Evolutionary conservation across 352 stramenopile species (phyloP), one percentile per base, ranked within the genome.

Genomic region (Blastocystis sp.): DNA sequence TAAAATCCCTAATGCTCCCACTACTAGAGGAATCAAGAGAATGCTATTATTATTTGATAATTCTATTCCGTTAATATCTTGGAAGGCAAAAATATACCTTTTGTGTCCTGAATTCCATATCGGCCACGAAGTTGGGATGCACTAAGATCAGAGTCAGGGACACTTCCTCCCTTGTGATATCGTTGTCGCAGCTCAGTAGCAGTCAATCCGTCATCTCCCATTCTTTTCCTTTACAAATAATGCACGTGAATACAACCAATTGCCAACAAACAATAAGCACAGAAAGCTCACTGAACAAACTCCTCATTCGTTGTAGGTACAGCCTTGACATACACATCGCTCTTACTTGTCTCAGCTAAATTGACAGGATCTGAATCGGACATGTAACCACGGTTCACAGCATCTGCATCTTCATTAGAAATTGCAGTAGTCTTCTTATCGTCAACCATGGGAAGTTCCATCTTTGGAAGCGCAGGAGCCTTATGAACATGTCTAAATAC

Each of bases 401-500:
- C 68, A 22, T 30, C 73, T 19, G 68, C 73, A 44, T 84, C 53
- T 35, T 33, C 13, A 30, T 69, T 22, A n/a, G 64, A 54, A 1
- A 51, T n/a, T 15, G n/a, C 73, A 7, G 27, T 37, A 4, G 11
- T 3, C 22, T n/a, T 57, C 15, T 54, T 27, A 33, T 37, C 73
- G 17, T 66, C 59, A 22, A 37, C 62, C 13, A 68, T 24, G 1
- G 73, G 73, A 35, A 84, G 42, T 57, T 53, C 51, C 17, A 35
- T 64, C 42, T 66, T 64, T 2, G 40, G 40, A 48, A 48, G 40
- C 9, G 17, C 44, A 19, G 22, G n/a, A 24, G 11, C 19, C 5
- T 64, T 44, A 44, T 84, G 68, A 44, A 84, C 24, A 79, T 95
- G 92, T 90, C 95, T 93, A 70, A 93, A 93, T 54, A 94, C 94